Evolutionary conservation across 2,329 filamentous ascomycete species (phyloP).

Genomic region (Aphanocladium album): DNA sequence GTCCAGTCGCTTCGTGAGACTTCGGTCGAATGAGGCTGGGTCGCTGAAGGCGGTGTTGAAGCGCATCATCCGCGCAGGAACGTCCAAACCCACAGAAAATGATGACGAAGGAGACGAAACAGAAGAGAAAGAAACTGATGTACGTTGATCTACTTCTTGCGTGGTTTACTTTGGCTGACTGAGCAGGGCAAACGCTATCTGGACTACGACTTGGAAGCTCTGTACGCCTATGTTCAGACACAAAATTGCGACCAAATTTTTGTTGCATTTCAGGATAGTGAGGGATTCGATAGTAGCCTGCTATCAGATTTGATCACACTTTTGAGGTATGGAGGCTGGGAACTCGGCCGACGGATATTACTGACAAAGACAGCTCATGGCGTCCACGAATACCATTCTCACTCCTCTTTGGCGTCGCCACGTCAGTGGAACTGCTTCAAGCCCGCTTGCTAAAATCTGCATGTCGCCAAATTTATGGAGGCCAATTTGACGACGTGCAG

Average conservation of each 20-base stretch:
- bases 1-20: conserved; percentile 54
- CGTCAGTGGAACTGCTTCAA: conserved; percentile 74
- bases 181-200: conserved; percentile 61
- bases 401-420: conserved; percentile 73
- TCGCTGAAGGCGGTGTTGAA: conserved; percentile 71
- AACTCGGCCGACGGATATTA: not conserved
- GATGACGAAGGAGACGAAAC: conserved; percentile 57
- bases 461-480: conserved; percentile 61
- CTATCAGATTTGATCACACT: conserved; percentile 66
- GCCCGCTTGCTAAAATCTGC: conserved; percentile 66
- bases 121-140: conserved; percentile 41
- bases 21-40: conserved; percentile 66
- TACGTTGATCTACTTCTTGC: conserved; percentile 26
- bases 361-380: conserved; percentile 52
- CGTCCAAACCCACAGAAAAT: conserved; percentile 39
- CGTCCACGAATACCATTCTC: conserved; percentile 71
- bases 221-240: conserved; percentile 55
- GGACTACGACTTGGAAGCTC: conserved; percentile 72
- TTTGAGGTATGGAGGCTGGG: conserved; percentile 50
- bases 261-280: conserved; percentile 74
- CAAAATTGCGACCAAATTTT: conserved; percentile 56
- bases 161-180: not conserved
- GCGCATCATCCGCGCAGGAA: conserved; percentile 65
- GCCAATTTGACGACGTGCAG: conserved; percentile 73
- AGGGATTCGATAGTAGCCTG: conserved; percentile 71